Percentiles rank a stretch among this genome's conserved stretches.
Evolutionary conservation across 352 stramenopile genomes (phyloP).

Genomic region (Pythium aquatile): DNA sequence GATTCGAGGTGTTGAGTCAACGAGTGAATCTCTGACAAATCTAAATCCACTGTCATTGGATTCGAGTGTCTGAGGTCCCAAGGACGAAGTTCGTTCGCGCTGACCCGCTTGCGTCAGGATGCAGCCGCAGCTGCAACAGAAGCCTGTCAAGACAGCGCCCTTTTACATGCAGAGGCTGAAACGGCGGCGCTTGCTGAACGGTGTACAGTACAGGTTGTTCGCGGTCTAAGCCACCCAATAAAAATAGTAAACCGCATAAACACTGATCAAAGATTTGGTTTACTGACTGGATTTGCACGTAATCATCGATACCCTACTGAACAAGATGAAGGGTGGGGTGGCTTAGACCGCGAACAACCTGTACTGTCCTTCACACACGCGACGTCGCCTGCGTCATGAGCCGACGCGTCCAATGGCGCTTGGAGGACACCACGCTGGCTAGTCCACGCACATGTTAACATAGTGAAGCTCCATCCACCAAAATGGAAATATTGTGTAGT

Average conservation of each 20-base stretch:
- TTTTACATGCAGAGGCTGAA: not conserved
- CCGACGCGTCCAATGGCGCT: not conserved
- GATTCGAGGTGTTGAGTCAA: constrained; percentile 2
- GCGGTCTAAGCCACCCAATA: too few species aligned
- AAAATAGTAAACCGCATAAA: too few species aligned
- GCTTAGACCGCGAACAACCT: too few species aligned
- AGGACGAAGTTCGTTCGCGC: constrained; percentile 13
- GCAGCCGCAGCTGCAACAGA: constrained; percentile 12
- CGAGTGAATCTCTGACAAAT: not conserved
- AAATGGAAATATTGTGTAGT: not conserved
- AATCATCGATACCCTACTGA: too few species aligned
- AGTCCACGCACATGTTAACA: too few species aligned
- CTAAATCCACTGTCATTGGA: too few species aligned
- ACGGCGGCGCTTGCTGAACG: not conserved
- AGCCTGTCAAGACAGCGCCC: not conserved
- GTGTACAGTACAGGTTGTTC: not conserved
- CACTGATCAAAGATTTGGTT: too few species aligned
- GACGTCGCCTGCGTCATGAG: not conserved
- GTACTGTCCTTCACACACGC: too few species aligned
- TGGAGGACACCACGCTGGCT: not conserved
- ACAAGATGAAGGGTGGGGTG: too few species aligned
- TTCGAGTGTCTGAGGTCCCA: too few species aligned
- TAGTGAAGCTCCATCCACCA: not conserved
- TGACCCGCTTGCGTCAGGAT: constrained; percentile 23
- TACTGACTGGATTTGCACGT: too few species aligned